Evolutionary conservation across 768 basidiomycete species (phyloP).

Genomic region (Artomyces pyxidatus): DNA sequence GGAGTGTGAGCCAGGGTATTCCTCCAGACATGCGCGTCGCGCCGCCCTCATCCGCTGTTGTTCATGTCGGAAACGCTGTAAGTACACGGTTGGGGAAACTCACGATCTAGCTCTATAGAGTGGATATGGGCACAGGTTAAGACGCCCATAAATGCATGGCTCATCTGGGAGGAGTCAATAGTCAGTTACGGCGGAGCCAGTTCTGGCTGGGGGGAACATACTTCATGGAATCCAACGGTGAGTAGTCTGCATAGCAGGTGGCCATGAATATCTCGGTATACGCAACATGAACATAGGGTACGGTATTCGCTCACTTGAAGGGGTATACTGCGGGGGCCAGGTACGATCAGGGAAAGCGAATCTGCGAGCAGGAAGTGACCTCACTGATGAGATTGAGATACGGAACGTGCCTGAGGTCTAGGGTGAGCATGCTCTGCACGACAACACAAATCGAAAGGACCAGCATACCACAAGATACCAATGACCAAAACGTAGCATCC

Average conservation of each 20-base stretch:
- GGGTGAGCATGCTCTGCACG: too few species aligned
- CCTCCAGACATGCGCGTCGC: slow-evolving; percentile 85
- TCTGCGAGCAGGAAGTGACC: slow-evolving; percentile 30
- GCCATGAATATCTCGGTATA: background rate
- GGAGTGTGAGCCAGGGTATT: slow-evolving; percentile 71
- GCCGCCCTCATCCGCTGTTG: slow-evolving; percentile 78
- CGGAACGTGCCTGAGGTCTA: slow-evolving; percentile 60
- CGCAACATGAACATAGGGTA: slow-evolving; percentile 1
- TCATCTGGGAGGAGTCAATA: slow-evolving; percentile 46
- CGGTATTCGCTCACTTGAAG: slow-evolving; percentile 74
- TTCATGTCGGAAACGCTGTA: background rate
- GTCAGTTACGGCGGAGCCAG: slow-evolving; percentile 1
- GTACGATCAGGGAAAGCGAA: background rate
- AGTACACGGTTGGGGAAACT: slow-evolving; percentile 22
- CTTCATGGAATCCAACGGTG: slow-evolving; percentile 88
- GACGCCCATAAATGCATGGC: slow-evolving; percentile 74
- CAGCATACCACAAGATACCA: slow-evolving; percentile 67
- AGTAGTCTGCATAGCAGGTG: slow-evolving; percentile 42
- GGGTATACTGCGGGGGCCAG: slow-evolving; percentile 57
- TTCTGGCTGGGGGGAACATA: slow-evolving; percentile 21
- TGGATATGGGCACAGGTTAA: slow-evolving; percentile 83
- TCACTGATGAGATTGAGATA: slow-evolving; percentile 64
- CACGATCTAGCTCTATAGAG: slow-evolving; percentile 82
- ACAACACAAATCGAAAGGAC: background rate
- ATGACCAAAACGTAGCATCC: slow-evolving; percentile 67